These are phyloP conservation scores for Juncus effusus DNA, from an alignment of 176 grass and related monocot species.

Conservation along the genomic window DNA sequence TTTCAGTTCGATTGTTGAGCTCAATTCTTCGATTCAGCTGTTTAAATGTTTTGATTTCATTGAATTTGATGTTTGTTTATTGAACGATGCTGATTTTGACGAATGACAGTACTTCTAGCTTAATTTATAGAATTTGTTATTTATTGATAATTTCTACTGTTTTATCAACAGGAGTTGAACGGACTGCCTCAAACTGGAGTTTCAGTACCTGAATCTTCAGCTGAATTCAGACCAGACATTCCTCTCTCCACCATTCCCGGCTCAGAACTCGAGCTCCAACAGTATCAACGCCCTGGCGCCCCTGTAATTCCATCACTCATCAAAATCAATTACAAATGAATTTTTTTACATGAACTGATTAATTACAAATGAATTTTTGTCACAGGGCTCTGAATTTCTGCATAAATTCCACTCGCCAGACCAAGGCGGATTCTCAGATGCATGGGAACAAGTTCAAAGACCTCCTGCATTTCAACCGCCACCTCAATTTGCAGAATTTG, in stretches of 20 bases:
- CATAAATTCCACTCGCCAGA: slow-evolving; percentile 31
- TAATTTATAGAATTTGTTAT: slow-evolving; percentile 10
- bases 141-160: neutral
- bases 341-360: neutral
- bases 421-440: slow-evolving; percentile 49
- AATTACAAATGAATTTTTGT: slow-evolving; percentile 10
- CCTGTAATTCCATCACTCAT: slow-evolving; percentile 36
- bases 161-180: slow-evolving; percentile 61
- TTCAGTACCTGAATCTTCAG: slow-evolving; percentile 48
- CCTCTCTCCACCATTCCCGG: slow-evolving; percentile 83
- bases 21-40: neutral
- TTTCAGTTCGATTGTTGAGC: neutral
- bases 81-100: neutral
- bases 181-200: slow-evolving; percentile 69
- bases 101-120: neutral
- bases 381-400: slow-evolving; percentile 58
- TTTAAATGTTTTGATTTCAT: neutral
- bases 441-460: slow-evolving; percentile 68
- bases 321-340: neutral
- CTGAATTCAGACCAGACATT: slow-evolving; percentile 41
- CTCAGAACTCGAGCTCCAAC: slow-evolving; percentile 69
- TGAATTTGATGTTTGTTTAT: neutral
- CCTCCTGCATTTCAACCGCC: slow-evolving; percentile 39
- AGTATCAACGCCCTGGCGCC: slow-evolving; percentile 51
- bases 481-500: slow-evolving; percentile 60